Conservation (phyloP, 2,329 filamentous ascomycete genomes). For the Ceratocystis eucalypticola region DNA sequence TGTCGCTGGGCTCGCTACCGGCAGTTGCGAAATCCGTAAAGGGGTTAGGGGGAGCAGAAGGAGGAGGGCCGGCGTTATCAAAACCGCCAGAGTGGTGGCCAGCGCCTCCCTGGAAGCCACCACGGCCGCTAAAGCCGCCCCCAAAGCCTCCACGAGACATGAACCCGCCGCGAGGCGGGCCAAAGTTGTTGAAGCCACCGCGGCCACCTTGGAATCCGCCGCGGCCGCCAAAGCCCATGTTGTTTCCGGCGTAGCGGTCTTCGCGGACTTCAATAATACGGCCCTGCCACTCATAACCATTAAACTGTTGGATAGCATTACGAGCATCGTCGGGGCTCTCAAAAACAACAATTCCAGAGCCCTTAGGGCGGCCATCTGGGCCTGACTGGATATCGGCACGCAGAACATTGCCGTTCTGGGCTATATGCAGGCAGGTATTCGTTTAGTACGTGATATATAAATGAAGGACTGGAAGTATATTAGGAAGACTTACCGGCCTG, state of each 20-base stretch:
- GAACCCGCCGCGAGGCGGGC: slow-evolving; percentile 34
- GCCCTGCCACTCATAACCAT: slow-evolving; percentile 97
- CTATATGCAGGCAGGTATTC: slow-evolving; percentile 22
- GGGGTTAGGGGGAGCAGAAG: slow-evolving; percentile 56
- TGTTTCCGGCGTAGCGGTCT: slow-evolving; percentile 69
- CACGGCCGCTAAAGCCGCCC: slow-evolving; percentile 29
- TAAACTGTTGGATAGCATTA: slow-evolving; percentile 93
- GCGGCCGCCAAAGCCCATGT: slow-evolving; percentile 42
- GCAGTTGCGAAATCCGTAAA: slow-evolving; percentile 89
- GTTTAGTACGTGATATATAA: slow-evolving; percentile 13
- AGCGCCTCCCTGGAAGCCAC: slow-evolving; percentile 22
- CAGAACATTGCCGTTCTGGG: slow-evolving; percentile 63
- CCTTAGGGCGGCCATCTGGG: slow-evolving; percentile 85
- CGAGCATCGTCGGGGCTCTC: slow-evolving; percentile 89
- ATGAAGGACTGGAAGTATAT: background rate
- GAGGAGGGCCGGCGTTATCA: slow-evolving; percentile 33
- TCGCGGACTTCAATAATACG: slow-evolving; percentile 87
- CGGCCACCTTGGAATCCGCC: slow-evolving; percentile 47
- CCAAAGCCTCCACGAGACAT: slow-evolving; percentile 37
- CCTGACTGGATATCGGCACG: slow-evolving; percentile 91
- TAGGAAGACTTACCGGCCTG: slow-evolving; percentile 65
- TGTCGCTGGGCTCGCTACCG: slow-evolving; percentile 68
- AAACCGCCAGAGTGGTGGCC: slow-evolving; percentile 31
- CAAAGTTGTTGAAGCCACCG: slow-evolving; percentile 43
- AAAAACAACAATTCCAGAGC: slow-evolving; percentile 92